A percentile compares a stretch with the other conserved stretches of the same genome.
These are phyloP conservation scores for Zopfochytrium polystomum DNA, from an alignment of 371 early-diverging fungal species.

Conservation along the genomic window DNA sequence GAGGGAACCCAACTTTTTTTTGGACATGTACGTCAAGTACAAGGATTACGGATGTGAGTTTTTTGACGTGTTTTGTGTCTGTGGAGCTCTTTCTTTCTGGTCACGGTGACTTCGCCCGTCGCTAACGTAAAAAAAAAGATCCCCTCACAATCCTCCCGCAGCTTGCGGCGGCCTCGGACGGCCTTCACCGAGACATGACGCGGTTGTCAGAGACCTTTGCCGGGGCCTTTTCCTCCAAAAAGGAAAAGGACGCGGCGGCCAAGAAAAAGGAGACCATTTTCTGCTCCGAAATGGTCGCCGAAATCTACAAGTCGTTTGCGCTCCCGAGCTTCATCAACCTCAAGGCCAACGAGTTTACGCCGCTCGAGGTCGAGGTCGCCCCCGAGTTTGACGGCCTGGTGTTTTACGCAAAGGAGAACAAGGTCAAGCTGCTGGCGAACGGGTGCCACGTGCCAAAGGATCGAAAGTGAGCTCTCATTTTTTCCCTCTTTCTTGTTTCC, in stretches of 20 bases:
- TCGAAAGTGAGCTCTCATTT: not conserved
- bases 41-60: conserved; percentile 11
- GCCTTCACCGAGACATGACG: not conserved
- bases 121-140: conserved; percentile 8
- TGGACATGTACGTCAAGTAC: conserved; percentile 20
- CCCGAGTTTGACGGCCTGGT: not conserved
- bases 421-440: not conserved
- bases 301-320: conserved; percentile 20
- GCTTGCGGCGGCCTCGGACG: conserved; percentile 1
- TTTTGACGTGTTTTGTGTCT: not conserved
- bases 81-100: not conserved
- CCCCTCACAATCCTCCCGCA: not conserved
- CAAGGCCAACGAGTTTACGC: not conserved
- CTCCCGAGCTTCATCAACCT: not conserved
- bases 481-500: not conserved
- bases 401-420: conserved; percentile 8
- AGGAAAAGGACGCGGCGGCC: not conserved
- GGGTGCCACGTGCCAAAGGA: not conserved
- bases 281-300: conserved; percentile 34
- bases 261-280: conserved; percentile 22
- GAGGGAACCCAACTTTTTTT: conserved; percentile 1
- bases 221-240: not conserved
- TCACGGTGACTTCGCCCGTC: not conserved
- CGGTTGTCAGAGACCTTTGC: not conserved
- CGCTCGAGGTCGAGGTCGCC: conserved; percentile 7